Evolutionary conservation across 1,284 basidiomycete genomes (phyloP).

Genomic region (Coniophora puteana): DNA sequence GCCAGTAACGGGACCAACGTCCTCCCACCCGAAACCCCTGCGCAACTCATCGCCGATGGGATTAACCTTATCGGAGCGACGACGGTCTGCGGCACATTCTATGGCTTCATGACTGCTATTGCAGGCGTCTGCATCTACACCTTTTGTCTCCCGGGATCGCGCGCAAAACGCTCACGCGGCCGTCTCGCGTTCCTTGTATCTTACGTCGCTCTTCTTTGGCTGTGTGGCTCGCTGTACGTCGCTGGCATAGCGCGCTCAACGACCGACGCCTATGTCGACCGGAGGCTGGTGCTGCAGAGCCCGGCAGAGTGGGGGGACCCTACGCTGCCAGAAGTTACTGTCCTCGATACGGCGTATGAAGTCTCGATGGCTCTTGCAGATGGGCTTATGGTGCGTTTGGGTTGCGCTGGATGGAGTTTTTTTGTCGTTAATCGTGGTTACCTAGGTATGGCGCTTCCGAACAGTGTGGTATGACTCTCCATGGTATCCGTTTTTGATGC

Average conservation of each 20-base stretch:
- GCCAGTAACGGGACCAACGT: neutral
- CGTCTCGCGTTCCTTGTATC: neutral
- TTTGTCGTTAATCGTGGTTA: slow-evolving; percentile 22
- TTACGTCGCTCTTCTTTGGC: slow-evolving; percentile 17
- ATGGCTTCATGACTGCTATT: too few species aligned
- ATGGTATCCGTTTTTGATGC: slow-evolving; percentile 15
- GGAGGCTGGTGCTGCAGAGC: slow-evolving; percentile 20
- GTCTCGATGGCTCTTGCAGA: slow-evolving; percentile 22
- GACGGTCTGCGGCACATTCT: too few species aligned
- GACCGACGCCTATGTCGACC: slow-evolving; percentile 20
- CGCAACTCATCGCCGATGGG: too few species aligned
- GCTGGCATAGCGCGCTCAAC: slow-evolving; percentile 12
- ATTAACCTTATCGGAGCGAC: too few species aligned
- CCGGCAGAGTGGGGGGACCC: slow-evolving; percentile 14
- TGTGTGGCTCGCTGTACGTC: slow-evolving; percentile 18
- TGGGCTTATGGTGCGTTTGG: slow-evolving; percentile 18
- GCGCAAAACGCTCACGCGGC: neutral
- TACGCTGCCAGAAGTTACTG: slow-evolving; percentile 5
- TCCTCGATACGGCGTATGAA: slow-evolving; percentile 15
- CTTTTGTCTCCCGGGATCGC: neutral
- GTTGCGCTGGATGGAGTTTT: slow-evolving; percentile 15
- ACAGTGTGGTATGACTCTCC: slow-evolving; percentile 10
- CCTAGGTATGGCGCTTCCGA: too few species aligned
- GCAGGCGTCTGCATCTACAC: too few species aligned
- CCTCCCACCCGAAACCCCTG: too few species aligned